phyloP scores from a whole-genome alignment of 2,329 filamentous ascomycete species.

The Colletotrichum sp. region DNA sequence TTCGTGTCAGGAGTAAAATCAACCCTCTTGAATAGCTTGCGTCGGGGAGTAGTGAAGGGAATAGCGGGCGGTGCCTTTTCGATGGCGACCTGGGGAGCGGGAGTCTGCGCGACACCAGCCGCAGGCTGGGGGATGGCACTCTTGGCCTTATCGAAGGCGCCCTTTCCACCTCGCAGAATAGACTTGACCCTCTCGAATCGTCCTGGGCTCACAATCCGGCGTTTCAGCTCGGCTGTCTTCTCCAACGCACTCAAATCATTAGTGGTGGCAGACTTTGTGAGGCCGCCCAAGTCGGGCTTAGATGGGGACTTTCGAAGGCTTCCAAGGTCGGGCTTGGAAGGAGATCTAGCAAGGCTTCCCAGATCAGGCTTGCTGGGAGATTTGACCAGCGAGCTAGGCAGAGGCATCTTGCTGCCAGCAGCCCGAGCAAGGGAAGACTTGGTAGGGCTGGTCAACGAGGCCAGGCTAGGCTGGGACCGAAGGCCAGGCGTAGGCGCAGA shows the following conservation, averaged over 20 bases:
- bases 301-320: slow-evolving; percentile 54
- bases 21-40: slow-evolving; percentile 74
- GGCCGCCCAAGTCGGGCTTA: slow-evolving; percentile 47
- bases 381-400: slow-evolving; percentile 45
- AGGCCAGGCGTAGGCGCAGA: slow-evolving; percentile 26
- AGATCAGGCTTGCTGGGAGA: slow-evolving; percentile 22
- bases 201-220: slow-evolving; percentile 51
- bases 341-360: slow-evolving; percentile 42
- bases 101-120: slow-evolving; percentile 48
- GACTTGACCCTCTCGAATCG: slow-evolving; percentile 64
- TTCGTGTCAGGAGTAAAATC: slow-evolving; percentile 79
- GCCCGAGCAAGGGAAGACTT: slow-evolving; percentile 73
- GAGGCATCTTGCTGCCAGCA: slow-evolving; percentile 58
- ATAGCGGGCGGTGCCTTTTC: slow-evolving; percentile 58
- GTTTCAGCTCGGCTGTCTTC: slow-evolving; percentile 36
- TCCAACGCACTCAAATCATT: slow-evolving; percentile 42
- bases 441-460: slow-evolving; percentile 76
- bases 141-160: slow-evolving; percentile 41
- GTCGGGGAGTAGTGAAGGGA: slow-evolving; percentile 69
- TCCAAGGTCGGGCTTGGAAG: slow-evolving; percentile 52
- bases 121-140: slow-evolving; percentile 54
- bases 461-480: slow-evolving; percentile 53
- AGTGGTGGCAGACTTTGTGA: slow-evolving; percentile 58
- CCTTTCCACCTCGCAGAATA: slow-evolving; percentile 53
- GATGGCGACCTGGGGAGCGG: slow-evolving; percentile 42